Conservation (phyloP, 257 asterid genomes). For the Datura wrightii region DNA sequence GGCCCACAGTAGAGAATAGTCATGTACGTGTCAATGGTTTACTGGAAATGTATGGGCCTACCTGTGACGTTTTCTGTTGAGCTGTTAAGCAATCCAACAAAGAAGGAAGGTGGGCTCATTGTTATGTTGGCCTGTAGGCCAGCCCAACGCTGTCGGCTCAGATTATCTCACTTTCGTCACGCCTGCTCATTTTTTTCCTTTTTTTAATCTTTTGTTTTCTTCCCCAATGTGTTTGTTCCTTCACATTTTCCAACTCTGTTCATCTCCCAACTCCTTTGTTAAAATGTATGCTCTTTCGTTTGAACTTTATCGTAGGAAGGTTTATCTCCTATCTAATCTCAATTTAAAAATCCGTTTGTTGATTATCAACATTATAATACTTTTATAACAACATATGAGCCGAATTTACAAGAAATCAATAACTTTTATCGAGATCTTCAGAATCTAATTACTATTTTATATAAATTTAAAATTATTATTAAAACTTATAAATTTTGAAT, state of each 20-base stretch:
- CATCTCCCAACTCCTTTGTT: too few species aligned
- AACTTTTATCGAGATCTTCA: too few species aligned
- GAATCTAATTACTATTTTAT: too few species aligned
- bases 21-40: neutral
- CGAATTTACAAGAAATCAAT: too few species aligned
- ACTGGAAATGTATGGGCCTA: neutral
- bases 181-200: neutral
- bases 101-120: conserved; percentile 28
- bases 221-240: neutral
- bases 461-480: neutral
- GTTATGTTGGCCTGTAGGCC: neutral
- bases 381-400: too few species aligned
- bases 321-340: too few species aligned
- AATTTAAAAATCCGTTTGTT: too few species aligned
- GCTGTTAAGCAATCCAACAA: conserved; percentile 16
- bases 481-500: neutral
- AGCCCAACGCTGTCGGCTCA: conserved; percentile 19
- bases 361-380: too few species aligned
- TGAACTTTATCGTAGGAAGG: too few species aligned
- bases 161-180: neutral
- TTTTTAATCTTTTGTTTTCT: neutral
- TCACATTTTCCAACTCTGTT: neutral
- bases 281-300: too few species aligned
- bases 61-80: conserved; percentile 20
- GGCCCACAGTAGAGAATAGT: neutral